phyloP scores from a whole-genome alignment of 2,329 filamentous ascomycete genomes.

The Pseudogymnoascus sp. region DNA sequence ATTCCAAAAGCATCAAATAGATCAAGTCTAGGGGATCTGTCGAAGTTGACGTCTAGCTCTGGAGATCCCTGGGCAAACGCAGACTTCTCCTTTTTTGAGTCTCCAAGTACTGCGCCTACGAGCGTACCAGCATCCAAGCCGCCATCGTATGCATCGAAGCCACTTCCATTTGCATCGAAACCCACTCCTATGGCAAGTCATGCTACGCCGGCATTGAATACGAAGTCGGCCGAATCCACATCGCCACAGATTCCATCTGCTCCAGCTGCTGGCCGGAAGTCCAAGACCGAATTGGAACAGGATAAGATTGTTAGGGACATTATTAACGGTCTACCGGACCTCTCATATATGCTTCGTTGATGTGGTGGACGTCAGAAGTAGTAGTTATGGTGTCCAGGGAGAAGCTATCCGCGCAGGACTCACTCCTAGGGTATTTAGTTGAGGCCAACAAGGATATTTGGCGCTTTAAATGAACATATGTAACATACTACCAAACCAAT shows the following conservation, averaged over 20 bases:
- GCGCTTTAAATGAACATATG: not conserved
- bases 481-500: not conserved
- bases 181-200: conserved; percentile 7
- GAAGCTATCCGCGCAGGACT: not conserved
- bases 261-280: conserved; percentile 16
- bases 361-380: not conserved
- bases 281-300: conserved; percentile 26
- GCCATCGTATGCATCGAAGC: not conserved
- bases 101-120: conserved; percentile 12
- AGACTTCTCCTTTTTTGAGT: conserved; percentile 33
- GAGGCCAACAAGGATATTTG: not conserved
- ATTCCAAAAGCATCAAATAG: not conserved
- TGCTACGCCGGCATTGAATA: not conserved
- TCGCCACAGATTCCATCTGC: conserved; percentile 11
- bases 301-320: conserved; percentile 28
- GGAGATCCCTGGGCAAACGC: conserved; percentile 30
- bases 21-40: not conserved
- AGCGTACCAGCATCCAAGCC: conserved; percentile 12
- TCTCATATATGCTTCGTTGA: conserved; percentile 30
- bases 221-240: not conserved
- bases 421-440: not conserved
- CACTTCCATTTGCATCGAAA: not conserved
- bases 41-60: conserved; percentile 1
- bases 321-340: conserved; percentile 28
- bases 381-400: not conserved